Evolutionary conservation across 2,329 filamentous ascomycete species (phyloP), one percentile per base, ranked within the genome.

Genomic region (Chrysosporium keratinophilum): DNA sequence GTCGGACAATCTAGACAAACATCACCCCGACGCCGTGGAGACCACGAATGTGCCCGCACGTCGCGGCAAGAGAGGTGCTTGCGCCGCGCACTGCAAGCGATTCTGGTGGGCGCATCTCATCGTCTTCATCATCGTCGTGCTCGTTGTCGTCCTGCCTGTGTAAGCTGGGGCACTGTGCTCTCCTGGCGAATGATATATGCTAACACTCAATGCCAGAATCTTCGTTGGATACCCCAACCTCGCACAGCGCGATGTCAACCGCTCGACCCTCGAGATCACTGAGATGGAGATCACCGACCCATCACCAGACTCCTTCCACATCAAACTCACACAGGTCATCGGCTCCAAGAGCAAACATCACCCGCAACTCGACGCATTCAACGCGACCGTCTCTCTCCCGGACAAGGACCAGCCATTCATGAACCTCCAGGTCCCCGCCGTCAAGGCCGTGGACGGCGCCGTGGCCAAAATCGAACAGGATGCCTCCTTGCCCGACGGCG

Each of bases 181-280:
- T n/a, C 45, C 17, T 15, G 17, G 37, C 3, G 11, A 28, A 35
- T 9, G 2, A 40, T 28, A 20, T n/a, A 12, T 50, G 19, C 46
- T 55, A 40, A 55, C 51, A 17, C 15, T 20, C 20, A 40, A 12
- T 20, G 17, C 15, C 58, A 79, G 77, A 39, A 71, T 82, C 45
- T 83, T 76, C 60, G 79, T 82, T 50, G 79, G 65, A 2, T 79
- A 82, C 60, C 80, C 79, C 15, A 73, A 76, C 33, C 79, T 78
- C 54, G 79, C 79, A 34, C 80, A 82, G 60, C 55, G 65, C 40
- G 74, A 75, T 49, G 73, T 83, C 60, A 73, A 79, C 60, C 65
- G 72, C 33, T 76, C 79, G 1, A 73, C 68, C 2, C 66, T 83
- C 23, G 67, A 72, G 31, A 70, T 82, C 56, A 74, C 69, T 1